Evolutionary conservation across 2,329 filamentous ascomycete species (phyloP).

Genomic region (Xylogone sp.): DNA sequence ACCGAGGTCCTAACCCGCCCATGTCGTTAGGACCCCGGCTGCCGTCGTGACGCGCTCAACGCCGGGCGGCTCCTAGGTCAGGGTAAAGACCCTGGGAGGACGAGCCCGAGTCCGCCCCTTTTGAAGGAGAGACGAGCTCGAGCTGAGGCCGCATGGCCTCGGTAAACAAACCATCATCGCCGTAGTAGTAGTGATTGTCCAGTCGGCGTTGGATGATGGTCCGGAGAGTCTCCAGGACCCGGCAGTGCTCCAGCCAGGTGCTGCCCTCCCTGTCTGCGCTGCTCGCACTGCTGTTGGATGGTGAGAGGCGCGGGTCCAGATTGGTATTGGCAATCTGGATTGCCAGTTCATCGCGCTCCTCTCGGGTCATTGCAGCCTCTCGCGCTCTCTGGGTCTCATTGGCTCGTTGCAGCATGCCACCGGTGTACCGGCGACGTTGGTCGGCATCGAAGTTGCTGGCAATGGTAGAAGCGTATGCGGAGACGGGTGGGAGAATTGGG

Average conservation of each 20-base stretch:
- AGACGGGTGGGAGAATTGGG: conserved; percentile 69
- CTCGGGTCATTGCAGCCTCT: too few species aligned
- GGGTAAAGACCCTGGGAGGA: background rate
- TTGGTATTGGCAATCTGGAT: too few species aligned
- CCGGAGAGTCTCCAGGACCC: conserved; percentile 58
- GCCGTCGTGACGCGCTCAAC: background rate
- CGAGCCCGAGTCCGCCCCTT: too few species aligned
- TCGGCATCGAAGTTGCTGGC: conserved; percentile 63
- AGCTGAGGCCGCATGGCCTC: too few species aligned
- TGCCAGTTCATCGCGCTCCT: too few species aligned
- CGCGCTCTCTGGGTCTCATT: too few species aligned
- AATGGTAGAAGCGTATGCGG: conserved; percentile 66
- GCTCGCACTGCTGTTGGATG: conserved; percentile 49
- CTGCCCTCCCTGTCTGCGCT: conserved; percentile 55
- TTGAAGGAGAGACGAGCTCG: too few species aligned
- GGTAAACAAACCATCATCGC: conserved; percentile 14
- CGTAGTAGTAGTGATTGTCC: conserved; percentile 50
- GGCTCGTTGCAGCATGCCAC: conserved; percentile 64
- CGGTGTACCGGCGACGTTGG: conserved; percentile 62
- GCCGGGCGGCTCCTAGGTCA: background rate
- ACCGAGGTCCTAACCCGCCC: too few species aligned
- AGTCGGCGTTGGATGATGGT: conserved; percentile 55
- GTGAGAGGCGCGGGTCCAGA: too few species aligned
- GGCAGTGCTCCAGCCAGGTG: conserved; percentile 67
- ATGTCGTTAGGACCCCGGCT: too few species aligned